A percentile compares a stretch with the other conserved stretches of the same genome.
Conservation (phyloP, 2,329 filamentous ascomycete genomes). For the Colletotrichum sp. region DNA sequence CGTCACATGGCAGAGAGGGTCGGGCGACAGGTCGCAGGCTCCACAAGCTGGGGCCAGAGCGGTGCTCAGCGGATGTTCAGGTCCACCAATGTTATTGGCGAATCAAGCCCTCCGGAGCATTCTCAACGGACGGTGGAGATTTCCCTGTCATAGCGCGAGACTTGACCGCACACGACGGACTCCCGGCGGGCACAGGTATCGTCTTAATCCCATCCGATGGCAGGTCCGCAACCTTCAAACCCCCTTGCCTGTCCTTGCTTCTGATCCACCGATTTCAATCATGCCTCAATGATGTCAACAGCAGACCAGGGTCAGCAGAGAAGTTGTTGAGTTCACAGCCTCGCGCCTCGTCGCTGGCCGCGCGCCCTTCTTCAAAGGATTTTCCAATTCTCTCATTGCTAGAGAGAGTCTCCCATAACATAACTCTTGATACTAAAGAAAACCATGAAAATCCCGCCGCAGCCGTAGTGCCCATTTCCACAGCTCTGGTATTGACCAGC, state of each 20-base stretch:
- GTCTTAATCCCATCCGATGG: background rate
- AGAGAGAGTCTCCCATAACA: background rate
- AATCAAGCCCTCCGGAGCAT: conserved; percentile 16
- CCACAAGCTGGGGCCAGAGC: conserved; percentile 9
- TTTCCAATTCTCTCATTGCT: background rate
- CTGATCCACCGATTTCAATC: conserved; percentile 11
- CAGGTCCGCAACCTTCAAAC: background rate
- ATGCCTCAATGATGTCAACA: conserved; percentile 21
- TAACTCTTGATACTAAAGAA: background rate
- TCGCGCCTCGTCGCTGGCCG: background rate
- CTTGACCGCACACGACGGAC: background rate
- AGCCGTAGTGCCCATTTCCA: background rate
- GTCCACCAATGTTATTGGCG: conserved; percentile 1
- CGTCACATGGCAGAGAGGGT: conserved; percentile 11
- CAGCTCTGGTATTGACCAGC: background rate
- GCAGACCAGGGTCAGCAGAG: conserved; percentile 14
- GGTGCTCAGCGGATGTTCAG: background rate
- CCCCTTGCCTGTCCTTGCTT: conserved; percentile 7
- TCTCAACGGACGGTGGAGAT: conserved; percentile 8
- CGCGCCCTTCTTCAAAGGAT: background rate
- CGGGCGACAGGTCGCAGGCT: background rate
- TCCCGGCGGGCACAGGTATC: background rate
- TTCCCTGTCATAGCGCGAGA: background rate
- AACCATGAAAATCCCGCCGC: background rate
- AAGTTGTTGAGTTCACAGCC: conserved; percentile 16